Evolutionary conservation across 2,329 filamentous ascomycete genomes (phyloP), one percentile per base, ranked within the genome.

Genomic region (Fusarium praegraminearum): DNA sequence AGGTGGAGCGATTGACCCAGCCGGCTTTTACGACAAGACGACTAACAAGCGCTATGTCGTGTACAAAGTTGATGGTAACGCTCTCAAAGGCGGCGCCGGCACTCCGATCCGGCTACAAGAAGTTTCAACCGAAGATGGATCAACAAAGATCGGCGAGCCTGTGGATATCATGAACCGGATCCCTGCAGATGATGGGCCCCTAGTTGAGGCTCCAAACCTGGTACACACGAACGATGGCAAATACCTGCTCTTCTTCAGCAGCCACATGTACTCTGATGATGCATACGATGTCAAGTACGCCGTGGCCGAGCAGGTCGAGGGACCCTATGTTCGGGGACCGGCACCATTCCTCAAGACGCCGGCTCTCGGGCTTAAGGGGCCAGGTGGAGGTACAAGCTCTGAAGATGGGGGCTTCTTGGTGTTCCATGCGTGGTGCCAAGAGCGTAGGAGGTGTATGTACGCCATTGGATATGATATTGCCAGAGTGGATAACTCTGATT

Each of bases 1-100:
- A 54, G 89, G 89, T 22, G 89, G 89, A 35, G 85, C 88, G 20
- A 91, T 91, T 71, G 90, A 92, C 72, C 80, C 89, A 0, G 81
- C 86, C 0, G 87, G 86, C 5, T 91, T 90, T 77, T 72, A 78
- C 13, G 89, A 91, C 72, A 75, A 76, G 13, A 82, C 84, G 44
- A 79, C 76, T 22, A 86, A 85, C 32, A 82, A 76, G 33, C 83
- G 84, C 8, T 91, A 90, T 73, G 82, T 91, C 7, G 78, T 86
- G 12, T 92, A 89, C 80, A 92, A 91, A 76, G 80, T 91, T 28
- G 89, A 92, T 76, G 89, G 89, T 38, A 91, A 91, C 77, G 82
- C 81, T 60, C 77, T 85, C 36, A 80, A 80, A 6, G 58, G 76
- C 43, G 80, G 80, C n/a, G 79, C 80, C 13, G 59, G 79, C 16